Base-by-base conservation (phyloP, 108 stramenopile genomes). In the Nitzschia putrida region DNA sequence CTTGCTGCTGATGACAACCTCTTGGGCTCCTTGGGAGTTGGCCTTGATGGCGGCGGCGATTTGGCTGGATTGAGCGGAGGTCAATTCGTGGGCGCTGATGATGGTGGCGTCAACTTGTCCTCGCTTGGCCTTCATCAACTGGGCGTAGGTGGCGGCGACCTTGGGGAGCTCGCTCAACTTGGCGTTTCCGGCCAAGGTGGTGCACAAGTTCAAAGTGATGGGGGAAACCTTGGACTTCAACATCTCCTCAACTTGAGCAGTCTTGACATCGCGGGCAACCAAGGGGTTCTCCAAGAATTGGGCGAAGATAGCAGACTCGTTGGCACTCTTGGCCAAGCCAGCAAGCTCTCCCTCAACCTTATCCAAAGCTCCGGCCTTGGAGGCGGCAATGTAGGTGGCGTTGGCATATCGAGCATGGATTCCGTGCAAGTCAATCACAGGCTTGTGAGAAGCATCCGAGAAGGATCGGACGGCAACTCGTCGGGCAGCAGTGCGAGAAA, bases 31-130 rank as follows among this genome's bases (percentile, higher is more conserved):
- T 11, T 82, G 70, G 57, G 92, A 83, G 66, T 90, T 91, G 22
- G 61, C 56, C 70, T 87, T 84, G 80, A 98, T 91, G 22, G 95
- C 95, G 25, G 82, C 82, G 25, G 85, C 87, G 47, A 96, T 91
- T 16, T 81, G 81, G 41, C 84, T 85, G 9, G 80, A 72, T 73
- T 91, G 85, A 7, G 80, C 72, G 67, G 83, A 83, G 55, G 72
- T 80, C 43, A 97, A 69, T 18, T 79, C 72, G 25, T 92, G 91
- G 26, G 96, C 92, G 59, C 80, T 81, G 20, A 95, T 98, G 65
- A 98, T 96, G 61, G 88, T 90, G 45, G 96, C 97, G 64, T 94
- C 96, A 21, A 98, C 94, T 69, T 96, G 89, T 16, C 95, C 95
- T 8, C 95, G 85, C 77, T 92, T 95, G 57, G 97, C 97, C 85